Percentiles rank a stretch among this genome's conserved stretches.
phyloP scores from a whole-genome alignment of 2,329 filamentous ascomycete species.

The Neopestalotiopsis sp. region DNA sequence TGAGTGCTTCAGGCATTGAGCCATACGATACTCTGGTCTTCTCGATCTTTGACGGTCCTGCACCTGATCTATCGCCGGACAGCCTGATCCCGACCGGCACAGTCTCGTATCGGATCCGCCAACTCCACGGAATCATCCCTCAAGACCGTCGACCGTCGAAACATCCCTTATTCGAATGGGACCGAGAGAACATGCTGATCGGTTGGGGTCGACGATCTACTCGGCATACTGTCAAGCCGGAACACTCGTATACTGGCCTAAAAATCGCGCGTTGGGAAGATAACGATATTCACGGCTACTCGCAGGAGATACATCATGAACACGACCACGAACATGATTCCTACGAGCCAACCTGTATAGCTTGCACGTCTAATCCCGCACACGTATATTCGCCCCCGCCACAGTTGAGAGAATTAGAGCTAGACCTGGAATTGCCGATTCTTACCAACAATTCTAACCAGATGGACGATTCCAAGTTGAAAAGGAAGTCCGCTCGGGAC shows the following conservation, averaged over 20 bases:
- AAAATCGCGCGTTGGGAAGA: slow-evolving; percentile 30
- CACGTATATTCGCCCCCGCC: slow-evolving; percentile 20
- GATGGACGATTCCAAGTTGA: neutral
- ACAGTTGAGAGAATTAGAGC: slow-evolving; percentile 25
- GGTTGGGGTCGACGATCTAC: slow-evolving; percentile 38
- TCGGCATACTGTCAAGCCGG: slow-evolving; percentile 24
- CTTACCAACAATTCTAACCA: neutral
- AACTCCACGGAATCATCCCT: slow-evolving; percentile 36
- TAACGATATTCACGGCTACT: slow-evolving; percentile 30
- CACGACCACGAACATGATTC: slow-evolving; percentile 13
- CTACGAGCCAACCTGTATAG: slow-evolving; percentile 12
- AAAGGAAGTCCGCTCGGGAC: slow-evolving; percentile 48
- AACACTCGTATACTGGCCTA: slow-evolving; percentile 34
- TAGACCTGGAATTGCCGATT: neutral
- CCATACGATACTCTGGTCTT: neutral
- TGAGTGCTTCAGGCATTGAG: neutral
- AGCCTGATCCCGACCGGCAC: slow-evolving; percentile 37
- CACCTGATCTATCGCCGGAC: neutral
- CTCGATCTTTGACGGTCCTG: neutral
- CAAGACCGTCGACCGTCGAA: slow-evolving; percentile 24
- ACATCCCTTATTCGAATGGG: slow-evolving; percentile 26
- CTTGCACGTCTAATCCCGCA: neutral
- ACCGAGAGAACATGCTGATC: slow-evolving; percentile 33
- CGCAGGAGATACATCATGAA: slow-evolving; percentile 9
- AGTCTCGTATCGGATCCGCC: slow-evolving; percentile 39